Base-by-base conservation (phyloP, 78 protist species). In the Isochrysis galbana region DNA sequence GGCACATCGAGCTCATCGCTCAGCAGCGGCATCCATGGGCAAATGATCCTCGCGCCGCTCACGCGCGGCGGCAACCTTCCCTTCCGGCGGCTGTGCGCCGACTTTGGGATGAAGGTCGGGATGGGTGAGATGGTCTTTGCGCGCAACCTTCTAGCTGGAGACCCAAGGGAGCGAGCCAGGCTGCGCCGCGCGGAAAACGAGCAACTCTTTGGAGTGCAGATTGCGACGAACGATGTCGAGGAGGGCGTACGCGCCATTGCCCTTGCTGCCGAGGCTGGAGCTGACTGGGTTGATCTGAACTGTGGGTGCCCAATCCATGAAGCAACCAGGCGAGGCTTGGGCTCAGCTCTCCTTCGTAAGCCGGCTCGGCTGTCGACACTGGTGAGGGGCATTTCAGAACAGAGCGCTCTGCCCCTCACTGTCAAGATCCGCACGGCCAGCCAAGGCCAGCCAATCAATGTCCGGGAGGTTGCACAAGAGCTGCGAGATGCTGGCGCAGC, bases 61-160 rank as follows among this genome's bases (percentile, higher is more conserved):
- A 98, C 99, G 5, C 98, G 99, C n/a, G 99, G 98, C 72, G 99
- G 99, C 77, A 98, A 98, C 90, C 95, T 98, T 44, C 99, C 99
- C 22, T 98, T 98, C 96, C 97, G 99, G 19, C 84, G 97, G n/a
- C 74, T 88, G 39, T 47, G 77, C 42, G 46, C 34, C n/a, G 36
- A 11, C n/a, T 21, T 69, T 10, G 92, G 92, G 38, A 51, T 34
- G 25, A 83, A 90, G 32, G 86, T 69, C 38, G 25, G 84, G 39
- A 0, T 67, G 44, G 36, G 80, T 2, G 92, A 90, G 61, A 90
- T 90, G 92, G 29, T 51, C 34, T n/a, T 90, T n/a, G 45, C 84
- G 4, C 0, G n/a, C 25, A 5, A 36, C 46, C 44, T 90, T 10
- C 55, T 90, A 2, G 2, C 36, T 41, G 92, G 77, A 39, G 46